These are phyloP conservation scores for Komagataella phaffii DNA, from an alignment of 805 yeast genomes.

Conservation along the genomic window DNA sequence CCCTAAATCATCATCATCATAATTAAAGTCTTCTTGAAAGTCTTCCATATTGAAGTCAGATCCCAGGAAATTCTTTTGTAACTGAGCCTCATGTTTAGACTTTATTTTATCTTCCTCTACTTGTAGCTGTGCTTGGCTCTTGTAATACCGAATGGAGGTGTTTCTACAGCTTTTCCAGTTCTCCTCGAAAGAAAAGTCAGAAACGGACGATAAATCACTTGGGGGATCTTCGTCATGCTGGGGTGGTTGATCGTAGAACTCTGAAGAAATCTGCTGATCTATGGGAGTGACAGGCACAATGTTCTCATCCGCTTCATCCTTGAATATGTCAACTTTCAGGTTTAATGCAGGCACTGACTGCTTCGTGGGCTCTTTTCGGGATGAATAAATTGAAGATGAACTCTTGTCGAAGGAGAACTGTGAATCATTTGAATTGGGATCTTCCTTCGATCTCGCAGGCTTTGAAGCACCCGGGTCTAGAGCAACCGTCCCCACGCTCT, in stretches of 20 bases:
- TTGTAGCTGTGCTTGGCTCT: slow-evolving; percentile 17
- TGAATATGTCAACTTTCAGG: neutral
- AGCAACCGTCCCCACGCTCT: neutral
- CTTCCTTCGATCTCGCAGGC: neutral
- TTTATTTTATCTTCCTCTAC: slow-evolving; percentile 10
- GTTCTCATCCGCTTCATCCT: neutral
- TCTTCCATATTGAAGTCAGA: slow-evolving; percentile 10
- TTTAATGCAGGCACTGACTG: neutral
- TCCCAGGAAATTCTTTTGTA: slow-evolving; percentile 13
- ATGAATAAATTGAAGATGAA: neutral
- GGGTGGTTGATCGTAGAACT: neutral
- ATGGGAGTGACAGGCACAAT: neutral
- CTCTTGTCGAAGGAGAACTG: neutral
- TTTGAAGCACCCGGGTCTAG: neutral
- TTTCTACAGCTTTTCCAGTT: slow-evolving; percentile 17
- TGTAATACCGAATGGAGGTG: slow-evolving; percentile 22
- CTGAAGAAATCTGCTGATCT: neutral
- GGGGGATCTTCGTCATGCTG: neutral
- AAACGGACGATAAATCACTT: slow-evolving; percentile 9
- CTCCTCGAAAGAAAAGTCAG: slow-evolving; percentile 21
- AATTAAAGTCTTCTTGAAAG: slow-evolving; percentile 18
- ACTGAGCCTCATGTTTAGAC: slow-evolving; percentile 10
- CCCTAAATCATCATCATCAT: slow-evolving; percentile 15
- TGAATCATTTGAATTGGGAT: neutral
- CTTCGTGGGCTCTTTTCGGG: neutral